A percentile compares a stretch with the other conserved stretches of the same genome.
Conservation (phyloP, 164 flowering plant species). For the Berberis thunbergii region DNA sequence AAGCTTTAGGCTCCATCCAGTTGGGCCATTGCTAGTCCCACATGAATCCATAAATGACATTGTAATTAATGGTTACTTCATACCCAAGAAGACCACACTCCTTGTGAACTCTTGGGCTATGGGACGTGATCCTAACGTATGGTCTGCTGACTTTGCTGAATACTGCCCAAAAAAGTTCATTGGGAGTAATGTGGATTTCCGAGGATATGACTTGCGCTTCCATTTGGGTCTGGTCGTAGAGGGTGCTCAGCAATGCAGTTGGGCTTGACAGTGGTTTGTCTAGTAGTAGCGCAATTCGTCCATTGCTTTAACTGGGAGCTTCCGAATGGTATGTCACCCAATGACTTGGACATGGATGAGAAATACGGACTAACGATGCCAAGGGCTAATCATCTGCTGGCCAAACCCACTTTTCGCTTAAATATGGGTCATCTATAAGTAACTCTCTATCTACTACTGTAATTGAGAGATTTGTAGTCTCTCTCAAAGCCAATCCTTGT, state of each 20-base stretch:
- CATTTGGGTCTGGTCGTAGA: constrained; percentile 10
- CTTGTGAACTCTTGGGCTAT: constrained; percentile 4
- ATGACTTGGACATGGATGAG: constrained; percentile 7
- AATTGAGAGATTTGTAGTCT: too few relatives aligned
- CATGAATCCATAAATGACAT: too few relatives aligned
- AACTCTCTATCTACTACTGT: too few relatives aligned
- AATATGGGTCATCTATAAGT: too few relatives aligned
- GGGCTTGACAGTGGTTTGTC: not conserved
- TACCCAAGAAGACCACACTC: too few relatives aligned
- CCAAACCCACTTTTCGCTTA: constrained; percentile 1
- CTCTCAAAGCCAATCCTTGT: too few relatives aligned
- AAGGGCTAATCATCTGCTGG: constrained; percentile 1
- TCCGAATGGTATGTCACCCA: constrained; percentile 6
- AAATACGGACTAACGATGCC: not conserved
- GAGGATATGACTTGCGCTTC: constrained; percentile 1
- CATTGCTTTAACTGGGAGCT: constrained; percentile 11
- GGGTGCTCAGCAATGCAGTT: constrained; percentile 6
- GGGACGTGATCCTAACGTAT: constrained; percentile 3
- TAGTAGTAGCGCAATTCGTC: constrained; percentile 3
- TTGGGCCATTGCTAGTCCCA: constrained; percentile 10
- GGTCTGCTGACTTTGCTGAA: constrained; percentile 3
- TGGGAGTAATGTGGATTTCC: not conserved
- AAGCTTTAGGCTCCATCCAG: constrained; percentile 13
- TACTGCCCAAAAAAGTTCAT: constrained; percentile 3
- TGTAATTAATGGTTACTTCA: too few relatives aligned